Base-by-base conservation (phyloP, 805 yeast species). In the Vanderwaltozyma polyspora region DNA sequence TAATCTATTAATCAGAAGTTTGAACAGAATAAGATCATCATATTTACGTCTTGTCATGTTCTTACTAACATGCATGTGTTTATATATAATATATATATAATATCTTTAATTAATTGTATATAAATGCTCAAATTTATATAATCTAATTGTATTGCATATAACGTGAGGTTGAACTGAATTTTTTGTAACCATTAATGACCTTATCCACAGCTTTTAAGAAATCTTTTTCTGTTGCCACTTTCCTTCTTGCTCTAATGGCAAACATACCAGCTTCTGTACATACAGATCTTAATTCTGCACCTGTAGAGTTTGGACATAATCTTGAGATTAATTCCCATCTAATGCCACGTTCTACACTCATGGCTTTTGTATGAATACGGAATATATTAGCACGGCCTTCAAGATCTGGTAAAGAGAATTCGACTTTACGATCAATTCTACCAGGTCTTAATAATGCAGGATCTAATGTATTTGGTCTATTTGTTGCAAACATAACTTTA, bases 211-310 rank as follows among this genome's bases (percentile, higher is more conserved):
- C 95, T 48, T 89, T 86, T 51, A 91, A 67, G 70, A 91, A 91
- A 61, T 91, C 99, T 69, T 91, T 91, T 60, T 91, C 99, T 19
- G 94, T 80, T 25, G 98, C 97, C 28, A 91, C 95, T 67, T 91
- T 91, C 66, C 98, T 75, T 63, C 99, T 77, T 14, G 97, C 95
- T 52, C 99, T 76, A 36, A 91, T 91, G 29, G 99, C 98, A 68
- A 87, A 91, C 98, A 91, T 91, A 51, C 99, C 99, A 3, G 98
- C 98, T 62, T 91, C 99, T 1, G 98, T 91, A 62, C 98, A 91
- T 13, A 91, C 98, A 6, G 97, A 89, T 57, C 98, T 79, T 50
- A 91, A 70, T 66, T 91, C 98, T 3, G 99, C 99, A 61, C 99
- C 99, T 1, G 98, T 91, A 14, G 95, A 81, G 59, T 93, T 91